Conservation (phyloP, 208 protist species). For the Giardia duodenalis region DNA sequence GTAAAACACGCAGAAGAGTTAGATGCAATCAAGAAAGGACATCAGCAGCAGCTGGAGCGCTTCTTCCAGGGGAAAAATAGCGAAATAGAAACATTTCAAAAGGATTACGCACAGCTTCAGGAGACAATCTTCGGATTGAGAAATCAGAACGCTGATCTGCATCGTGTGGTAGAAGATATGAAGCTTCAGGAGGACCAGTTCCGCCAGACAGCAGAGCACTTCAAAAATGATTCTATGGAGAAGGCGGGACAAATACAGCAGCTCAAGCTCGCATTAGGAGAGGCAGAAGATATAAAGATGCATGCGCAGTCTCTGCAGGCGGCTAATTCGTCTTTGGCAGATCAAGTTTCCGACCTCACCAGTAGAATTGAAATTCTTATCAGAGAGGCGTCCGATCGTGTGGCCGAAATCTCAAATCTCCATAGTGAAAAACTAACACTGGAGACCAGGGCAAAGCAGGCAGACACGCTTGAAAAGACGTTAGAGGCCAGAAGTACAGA, state of each 20-base stretch:
- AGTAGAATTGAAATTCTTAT: neutral
- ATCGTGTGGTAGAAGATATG: neutral
- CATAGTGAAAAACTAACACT: neutral
- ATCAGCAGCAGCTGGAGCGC: neutral
- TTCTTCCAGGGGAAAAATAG: neutral
- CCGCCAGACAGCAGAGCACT: neutral
- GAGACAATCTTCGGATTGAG: neutral
- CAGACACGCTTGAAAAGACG: neutral
- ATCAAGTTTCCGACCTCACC: neutral
- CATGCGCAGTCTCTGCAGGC: neutral
- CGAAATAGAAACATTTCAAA: neutral
- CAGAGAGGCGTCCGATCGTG: neutral
- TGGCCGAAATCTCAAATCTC: neutral
- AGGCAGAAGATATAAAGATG: neutral
- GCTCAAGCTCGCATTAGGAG: neutral
- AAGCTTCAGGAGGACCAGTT: neutral
- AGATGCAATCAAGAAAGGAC: neutral
- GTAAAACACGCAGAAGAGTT: neutral
- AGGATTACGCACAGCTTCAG: neutral
- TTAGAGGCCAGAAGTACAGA: neutral
- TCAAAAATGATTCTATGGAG: neutral
- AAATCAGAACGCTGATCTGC: neutral
- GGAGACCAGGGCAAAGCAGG: neutral
- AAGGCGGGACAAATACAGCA: neutral
- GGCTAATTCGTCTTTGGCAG: neutral